Evolutionary conservation across 1,284 basidiomycete genomes (phyloP), one percentile per base, ranked within the genome.

Genomic region (Ustilago tritici): DNA sequence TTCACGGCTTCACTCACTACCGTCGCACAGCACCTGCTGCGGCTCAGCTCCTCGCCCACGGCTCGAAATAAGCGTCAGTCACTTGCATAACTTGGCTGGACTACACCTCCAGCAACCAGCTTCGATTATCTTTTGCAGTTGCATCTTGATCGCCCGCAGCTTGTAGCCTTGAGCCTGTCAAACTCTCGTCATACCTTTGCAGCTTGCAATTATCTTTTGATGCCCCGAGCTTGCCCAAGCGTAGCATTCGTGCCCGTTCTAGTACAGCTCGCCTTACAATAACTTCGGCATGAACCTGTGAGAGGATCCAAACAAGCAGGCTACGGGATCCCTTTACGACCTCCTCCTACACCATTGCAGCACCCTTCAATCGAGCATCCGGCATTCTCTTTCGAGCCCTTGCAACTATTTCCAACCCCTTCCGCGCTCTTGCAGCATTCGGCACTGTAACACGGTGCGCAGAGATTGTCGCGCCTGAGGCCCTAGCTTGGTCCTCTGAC

Each of bases 201-300:
- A 19, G 19, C 7, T 19, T 3, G 8, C 6, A 46, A 17, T 11
- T 7, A 8, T 19, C n/a, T 41, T 46, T 57, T 57, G 56, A 46
- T 43, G 40, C 15, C 6, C n/a, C 56, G 49, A 47, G 15, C 31
- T 35, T 46, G 34, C 23, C 11, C 41, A 10, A 17, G 15, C 19
- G 6, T 12, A 57, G 40, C 56, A 31, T 15, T 34, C 32, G 14
- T 47, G 28, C 31, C 36, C 49, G 43, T 11, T 14, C 28, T 10
- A 11, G 38, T 15, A 52, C 36, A 46, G 19, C 31, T 50, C 40
- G 19, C 40, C 19, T 52, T 47, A 28, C 5, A 15, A 31, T 32
- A 1, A 52, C n/a, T 12, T 19, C 66, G 60, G 49, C 49, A 68
- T 68, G 66, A 38, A 49, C 19, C 66, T 55, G 40, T 68, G 46